A percentile compares a stretch with the other conserved stretches of the same genome.
phyloP scores from a whole-genome alignment of 2,329 filamentous ascomycete genomes.

The Epichloe glyceriae region DNA sequence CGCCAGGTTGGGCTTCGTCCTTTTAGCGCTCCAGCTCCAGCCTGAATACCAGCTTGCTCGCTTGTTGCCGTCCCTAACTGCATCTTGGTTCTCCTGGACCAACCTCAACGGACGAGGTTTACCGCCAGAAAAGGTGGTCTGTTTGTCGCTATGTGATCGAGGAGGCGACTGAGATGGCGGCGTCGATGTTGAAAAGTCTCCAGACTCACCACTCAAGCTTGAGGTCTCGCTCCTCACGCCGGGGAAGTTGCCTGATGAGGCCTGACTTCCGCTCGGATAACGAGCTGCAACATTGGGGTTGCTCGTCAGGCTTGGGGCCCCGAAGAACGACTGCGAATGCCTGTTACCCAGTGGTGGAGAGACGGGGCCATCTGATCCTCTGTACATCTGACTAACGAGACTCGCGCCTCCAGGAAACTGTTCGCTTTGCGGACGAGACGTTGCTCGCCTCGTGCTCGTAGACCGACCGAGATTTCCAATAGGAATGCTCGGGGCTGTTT shows the following conservation, averaged over 20 bases:
- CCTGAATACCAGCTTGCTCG: slow-evolving; percentile 51
- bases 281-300: slow-evolving; percentile 39
- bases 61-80: slow-evolving; percentile 37
- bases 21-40: slow-evolving; percentile 39
- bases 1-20: slow-evolving; percentile 24
- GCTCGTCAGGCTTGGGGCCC: slow-evolving; percentile 32
- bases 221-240: slow-evolving; percentile 55
- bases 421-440: slow-evolving; percentile 45
- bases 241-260: slow-evolving; percentile 51
- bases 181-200: slow-evolving; percentile 31
- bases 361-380: slow-evolving; percentile 51
- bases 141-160: slow-evolving; percentile 36
- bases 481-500: slow-evolving; percentile 65
- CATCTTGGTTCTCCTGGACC: slow-evolving; percentile 62
- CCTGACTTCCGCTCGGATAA: slow-evolving; percentile 35
- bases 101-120: slow-evolving; percentile 78
- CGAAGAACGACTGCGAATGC: slow-evolving; percentile 52
- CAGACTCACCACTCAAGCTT: slow-evolving; percentile 56
- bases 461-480: slow-evolving; percentile 45
- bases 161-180: slow-evolving; percentile 42
- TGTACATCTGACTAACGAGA: slow-evolving; percentile 84
- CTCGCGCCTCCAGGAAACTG: slow-evolving; percentile 52
- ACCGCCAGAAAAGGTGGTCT: slow-evolving; percentile 45
- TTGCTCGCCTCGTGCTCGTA: slow-evolving; percentile 36
- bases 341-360: slow-evolving; percentile 47